A percentile compares a stretch with the other conserved stretches of the same genome.
Evolutionary conservation across 2,329 filamentous ascomycete genomes (phyloP).

Genomic region (Davidsoniella neocaledoniae): DNA sequence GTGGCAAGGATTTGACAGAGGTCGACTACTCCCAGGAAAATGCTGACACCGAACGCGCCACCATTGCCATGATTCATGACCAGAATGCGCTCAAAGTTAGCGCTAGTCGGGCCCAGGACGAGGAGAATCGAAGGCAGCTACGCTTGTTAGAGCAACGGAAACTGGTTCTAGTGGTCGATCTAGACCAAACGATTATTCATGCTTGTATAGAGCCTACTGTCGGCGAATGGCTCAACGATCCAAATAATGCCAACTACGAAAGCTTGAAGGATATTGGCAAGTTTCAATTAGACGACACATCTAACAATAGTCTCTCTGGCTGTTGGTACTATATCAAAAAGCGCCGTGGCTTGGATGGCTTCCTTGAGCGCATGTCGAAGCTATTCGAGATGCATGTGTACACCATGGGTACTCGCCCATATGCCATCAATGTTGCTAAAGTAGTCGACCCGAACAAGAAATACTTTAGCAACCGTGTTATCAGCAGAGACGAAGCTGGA

Average conservation of each 20-base stretch:
- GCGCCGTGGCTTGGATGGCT: constrained; percentile 68
- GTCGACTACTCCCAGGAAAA: constrained; percentile 68
- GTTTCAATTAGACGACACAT: constrained; percentile 82
- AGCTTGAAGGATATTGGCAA: constrained; percentile 75
- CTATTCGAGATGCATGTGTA: constrained; percentile 95
- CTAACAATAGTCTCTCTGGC: constrained; percentile 50
- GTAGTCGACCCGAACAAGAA: constrained; percentile 83
- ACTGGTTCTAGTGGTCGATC: constrained; percentile 84
- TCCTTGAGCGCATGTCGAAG: constrained; percentile 59
- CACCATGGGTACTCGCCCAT: constrained; percentile 97
- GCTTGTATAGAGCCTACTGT: constrained; percentile 94
- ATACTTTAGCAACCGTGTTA: constrained; percentile 84
- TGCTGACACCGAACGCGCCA: constrained; percentile 67
- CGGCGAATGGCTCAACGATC: constrained; percentile 84
- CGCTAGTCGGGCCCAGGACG: constrained; percentile 57
- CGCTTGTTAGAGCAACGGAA: constrained; percentile 67
- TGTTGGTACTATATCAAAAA: constrained; percentile 98
- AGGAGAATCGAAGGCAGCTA: constrained; percentile 74
- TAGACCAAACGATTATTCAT: constrained; percentile 97
- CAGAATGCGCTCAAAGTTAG: constrained; percentile 78
- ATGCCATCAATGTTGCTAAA: constrained; percentile 77
- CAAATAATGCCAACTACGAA: constrained; percentile 74
- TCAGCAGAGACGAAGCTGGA: constrained; percentile 93
- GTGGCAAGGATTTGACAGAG: constrained; percentile 92
- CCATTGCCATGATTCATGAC: constrained; percentile 89